These are phyloP conservation scores for Penstemon barbatus DNA, from an alignment of 257 asterid species.

Conservation along the genomic window DNA sequence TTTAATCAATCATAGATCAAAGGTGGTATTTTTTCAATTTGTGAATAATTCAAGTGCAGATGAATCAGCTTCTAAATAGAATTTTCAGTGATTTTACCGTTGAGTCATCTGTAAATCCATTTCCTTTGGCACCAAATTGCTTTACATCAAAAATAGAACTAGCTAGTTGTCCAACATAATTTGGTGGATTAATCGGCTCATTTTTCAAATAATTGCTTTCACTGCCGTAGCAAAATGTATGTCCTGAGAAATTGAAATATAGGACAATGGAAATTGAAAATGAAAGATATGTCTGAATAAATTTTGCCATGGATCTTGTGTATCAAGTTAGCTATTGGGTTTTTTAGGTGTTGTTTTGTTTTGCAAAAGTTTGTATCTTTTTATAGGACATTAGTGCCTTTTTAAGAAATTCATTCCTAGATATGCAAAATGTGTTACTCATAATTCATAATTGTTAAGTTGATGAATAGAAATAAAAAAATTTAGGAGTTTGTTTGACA, in stretches of 20 bases:
- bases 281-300: not conserved
- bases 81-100: constrained; percentile 8
- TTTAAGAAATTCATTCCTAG: no score
- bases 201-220: constrained; percentile 1
- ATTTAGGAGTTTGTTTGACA: no score
- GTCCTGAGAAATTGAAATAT: not conserved
- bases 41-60: no score
- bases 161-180: not conserved
- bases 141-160: constrained; percentile 12
- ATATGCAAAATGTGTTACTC: no score
- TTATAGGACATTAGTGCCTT: no score
- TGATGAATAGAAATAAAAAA: no score
- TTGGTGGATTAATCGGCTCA: not conserved
- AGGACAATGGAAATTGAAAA: constrained; percentile 8
- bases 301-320: no score
- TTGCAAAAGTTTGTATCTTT: no score
- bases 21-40: not conserved
- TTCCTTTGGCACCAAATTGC: constrained; percentile 28
- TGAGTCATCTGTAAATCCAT: constrained; percentile 28
- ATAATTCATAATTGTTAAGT: no score
- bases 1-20: not conserved
- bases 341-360: not conserved
- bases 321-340: constrained; percentile 5
- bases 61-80: not conserved
- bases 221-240: constrained; percentile 4